Evolutionary conservation across 1,284 basidiomycete genomes (phyloP).

Genomic region (Sphaerobolus stellatus): DNA sequence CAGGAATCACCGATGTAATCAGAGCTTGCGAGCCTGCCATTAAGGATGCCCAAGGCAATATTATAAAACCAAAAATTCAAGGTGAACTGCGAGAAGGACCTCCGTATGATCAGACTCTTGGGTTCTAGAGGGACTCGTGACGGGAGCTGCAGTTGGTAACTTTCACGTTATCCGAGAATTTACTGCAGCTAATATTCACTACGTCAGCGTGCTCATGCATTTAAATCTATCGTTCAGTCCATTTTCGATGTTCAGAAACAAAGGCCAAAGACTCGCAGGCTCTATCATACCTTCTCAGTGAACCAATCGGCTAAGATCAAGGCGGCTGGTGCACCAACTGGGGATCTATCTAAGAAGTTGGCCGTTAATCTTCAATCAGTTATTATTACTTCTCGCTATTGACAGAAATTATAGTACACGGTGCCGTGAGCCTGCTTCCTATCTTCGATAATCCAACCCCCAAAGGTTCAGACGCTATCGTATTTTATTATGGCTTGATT

Average conservation of each 20-base stretch:
- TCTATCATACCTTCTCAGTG: not conserved
- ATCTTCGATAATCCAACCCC: not conserved
- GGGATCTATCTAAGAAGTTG: not conserved
- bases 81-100: not conserved
- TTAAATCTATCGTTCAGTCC: not conserved
- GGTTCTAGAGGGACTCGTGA: not conserved
- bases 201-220: not conserved
- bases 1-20: conserved; percentile 7
- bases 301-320: not conserved
- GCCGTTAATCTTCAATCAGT: not conserved
- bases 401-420: not conserved
- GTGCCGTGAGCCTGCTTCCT: not conserved
- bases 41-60: not conserved
- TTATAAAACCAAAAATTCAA: not conserved
- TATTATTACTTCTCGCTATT: not conserved
- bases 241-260: not conserved
- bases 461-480: not conserved
- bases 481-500: not conserved
- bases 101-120: not conserved
- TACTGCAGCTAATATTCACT: not conserved
- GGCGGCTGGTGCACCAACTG: not conserved
- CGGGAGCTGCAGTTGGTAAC: not conserved
- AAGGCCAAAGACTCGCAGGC: not conserved
- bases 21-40: not conserved
- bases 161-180: not conserved